Conservation (phyloP, 2,329 filamentous ascomycete genomes). For the Phialophora tarda region DNA sequence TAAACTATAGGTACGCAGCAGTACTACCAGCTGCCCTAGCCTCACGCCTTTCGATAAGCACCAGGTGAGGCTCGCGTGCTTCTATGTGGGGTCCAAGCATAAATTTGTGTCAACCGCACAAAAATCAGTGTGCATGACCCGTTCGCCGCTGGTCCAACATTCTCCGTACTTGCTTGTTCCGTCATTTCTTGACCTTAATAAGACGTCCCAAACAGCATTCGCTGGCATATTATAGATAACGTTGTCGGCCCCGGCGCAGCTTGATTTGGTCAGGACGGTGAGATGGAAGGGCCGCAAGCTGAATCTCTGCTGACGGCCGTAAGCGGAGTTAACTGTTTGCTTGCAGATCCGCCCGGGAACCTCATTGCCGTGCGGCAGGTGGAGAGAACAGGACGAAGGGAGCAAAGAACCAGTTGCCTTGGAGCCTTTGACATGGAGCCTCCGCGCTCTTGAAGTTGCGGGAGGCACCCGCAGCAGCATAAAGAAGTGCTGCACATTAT, state of each 20-base stretch:
- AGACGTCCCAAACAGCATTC: background rate
- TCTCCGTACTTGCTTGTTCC: background rate
- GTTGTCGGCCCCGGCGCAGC: background rate
- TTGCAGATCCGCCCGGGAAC: conserved; percentile 5
- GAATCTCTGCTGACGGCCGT: background rate
- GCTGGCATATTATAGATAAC: background rate
- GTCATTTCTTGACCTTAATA: background rate
- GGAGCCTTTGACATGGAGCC: background rate
- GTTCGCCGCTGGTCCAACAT: background rate
- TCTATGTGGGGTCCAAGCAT: background rate
- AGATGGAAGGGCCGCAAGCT: background rate
- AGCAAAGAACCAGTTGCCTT: background rate
- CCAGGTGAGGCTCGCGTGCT: background rate
- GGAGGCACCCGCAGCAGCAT: background rate
- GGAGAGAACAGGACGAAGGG: conserved; percentile 6
- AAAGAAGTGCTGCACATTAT: conserved; percentile 1
- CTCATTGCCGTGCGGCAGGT: conserved; percentile 7
- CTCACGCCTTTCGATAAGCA: background rate
- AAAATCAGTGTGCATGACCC: background rate
- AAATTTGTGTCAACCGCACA: conserved; percentile 15
- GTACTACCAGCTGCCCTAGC: background rate
- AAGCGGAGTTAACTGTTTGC: background rate
- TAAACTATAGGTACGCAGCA: background rate
- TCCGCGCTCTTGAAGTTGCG: background rate
- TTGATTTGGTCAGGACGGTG: background rate